Conservation (phyloP, 805 yeast genomes). For the Debaryomyces prosopidis region DNA sequence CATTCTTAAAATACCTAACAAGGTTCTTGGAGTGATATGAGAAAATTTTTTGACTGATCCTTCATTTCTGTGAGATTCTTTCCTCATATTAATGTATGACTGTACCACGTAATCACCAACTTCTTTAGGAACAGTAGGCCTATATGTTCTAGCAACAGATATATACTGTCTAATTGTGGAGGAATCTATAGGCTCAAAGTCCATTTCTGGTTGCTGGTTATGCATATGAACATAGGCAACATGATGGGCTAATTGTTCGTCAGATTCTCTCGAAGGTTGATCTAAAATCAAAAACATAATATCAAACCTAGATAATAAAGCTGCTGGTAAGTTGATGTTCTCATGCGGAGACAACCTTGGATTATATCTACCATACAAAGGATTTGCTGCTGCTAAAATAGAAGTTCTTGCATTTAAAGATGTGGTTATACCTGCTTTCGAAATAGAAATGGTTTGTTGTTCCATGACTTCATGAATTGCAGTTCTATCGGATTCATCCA, state of each 20-base stretch:
- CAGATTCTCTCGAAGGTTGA: slow-evolving; percentile 74
- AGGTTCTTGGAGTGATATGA: slow-evolving; percentile 94
- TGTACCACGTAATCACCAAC: slow-evolving; percentile 87
- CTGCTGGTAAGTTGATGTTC: slow-evolving; percentile 95
- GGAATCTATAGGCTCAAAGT: slow-evolving; percentile 75
- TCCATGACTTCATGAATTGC: slow-evolving; percentile 99
- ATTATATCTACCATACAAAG: slow-evolving; percentile 92
- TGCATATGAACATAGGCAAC: slow-evolving; percentile 96
- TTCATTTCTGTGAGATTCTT: slow-evolving; percentile 80
- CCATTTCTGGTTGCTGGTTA: slow-evolving; percentile 79
- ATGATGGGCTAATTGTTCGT: slow-evolving; percentile 86
- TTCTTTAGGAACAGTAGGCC: slow-evolving; percentile 81
- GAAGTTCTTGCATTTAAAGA: slow-evolving; percentile 95
- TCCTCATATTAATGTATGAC: slow-evolving; percentile 87
- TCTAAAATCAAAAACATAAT: slow-evolving; percentile 84
- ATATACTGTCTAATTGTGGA: slow-evolving; percentile 82
- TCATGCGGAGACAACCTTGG: slow-evolving; percentile 88
- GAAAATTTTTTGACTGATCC: slow-evolving; percentile 77
- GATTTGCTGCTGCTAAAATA: slow-evolving; percentile 97
- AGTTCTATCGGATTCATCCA: slow-evolving; percentile 96
- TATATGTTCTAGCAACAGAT: slow-evolving; percentile 76
- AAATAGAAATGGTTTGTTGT: slow-evolving; percentile 95
- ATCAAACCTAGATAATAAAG: slow-evolving; percentile 92
- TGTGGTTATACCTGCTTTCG: slow-evolving; percentile 97
- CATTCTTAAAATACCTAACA: slow-evolving; percentile 86